phyloP scores from a whole-genome alignment of 768 basidiomycete species.

The Hemileccinum rubropunctum region DNA sequence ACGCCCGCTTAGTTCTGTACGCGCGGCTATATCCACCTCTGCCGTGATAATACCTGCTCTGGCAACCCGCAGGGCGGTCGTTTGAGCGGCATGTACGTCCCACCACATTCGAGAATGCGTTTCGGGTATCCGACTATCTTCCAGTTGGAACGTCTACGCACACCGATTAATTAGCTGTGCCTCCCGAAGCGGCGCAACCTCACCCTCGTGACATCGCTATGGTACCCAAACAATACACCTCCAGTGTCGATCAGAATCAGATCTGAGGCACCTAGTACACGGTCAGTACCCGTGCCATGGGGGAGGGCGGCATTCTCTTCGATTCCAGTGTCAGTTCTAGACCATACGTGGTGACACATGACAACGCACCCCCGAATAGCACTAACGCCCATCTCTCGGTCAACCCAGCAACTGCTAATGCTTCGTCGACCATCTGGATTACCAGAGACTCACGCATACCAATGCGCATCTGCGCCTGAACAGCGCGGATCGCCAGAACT shows the following conservation, averaged over 20 bases:
- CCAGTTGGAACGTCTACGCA: slow-evolving; percentile 61
- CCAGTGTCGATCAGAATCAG: slow-evolving; percentile 75
- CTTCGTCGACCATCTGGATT: slow-evolving; percentile 49
- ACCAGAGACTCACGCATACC: slow-evolving; percentile 80
- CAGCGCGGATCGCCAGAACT: slow-evolving; percentile 66
- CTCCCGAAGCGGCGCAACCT: slow-evolving; percentile 15
- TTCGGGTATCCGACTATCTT: slow-evolving; percentile 50
- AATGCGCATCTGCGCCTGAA: slow-evolving; percentile 56
- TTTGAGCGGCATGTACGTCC: slow-evolving; percentile 62
- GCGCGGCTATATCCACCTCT: slow-evolving; percentile 63
- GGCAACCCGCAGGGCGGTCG: slow-evolving; percentile 47
- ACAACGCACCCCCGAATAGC: slow-evolving; percentile 69
- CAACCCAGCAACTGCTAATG: slow-evolving; percentile 60
- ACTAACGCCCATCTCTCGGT: slow-evolving; percentile 57
- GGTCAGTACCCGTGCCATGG: slow-evolving; percentile 77
- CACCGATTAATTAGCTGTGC: background rate
- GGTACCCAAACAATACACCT: slow-evolving; percentile 69
- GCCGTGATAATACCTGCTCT: slow-evolving; percentile 46
- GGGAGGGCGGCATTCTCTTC: slow-evolving; percentile 84
- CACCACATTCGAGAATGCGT: slow-evolving; percentile 61
- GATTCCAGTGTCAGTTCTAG: slow-evolving; percentile 2
- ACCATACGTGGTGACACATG: background rate
- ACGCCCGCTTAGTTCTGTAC: slow-evolving; percentile 40
- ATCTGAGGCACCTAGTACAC: slow-evolving; percentile 51
- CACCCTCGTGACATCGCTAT: slow-evolving; percentile 78